Evolutionary conservation across 2,329 filamentous ascomycete species (phyloP), one percentile per base, ranked within the genome.

Genomic region (Scedosporium minutisporum): DNA sequence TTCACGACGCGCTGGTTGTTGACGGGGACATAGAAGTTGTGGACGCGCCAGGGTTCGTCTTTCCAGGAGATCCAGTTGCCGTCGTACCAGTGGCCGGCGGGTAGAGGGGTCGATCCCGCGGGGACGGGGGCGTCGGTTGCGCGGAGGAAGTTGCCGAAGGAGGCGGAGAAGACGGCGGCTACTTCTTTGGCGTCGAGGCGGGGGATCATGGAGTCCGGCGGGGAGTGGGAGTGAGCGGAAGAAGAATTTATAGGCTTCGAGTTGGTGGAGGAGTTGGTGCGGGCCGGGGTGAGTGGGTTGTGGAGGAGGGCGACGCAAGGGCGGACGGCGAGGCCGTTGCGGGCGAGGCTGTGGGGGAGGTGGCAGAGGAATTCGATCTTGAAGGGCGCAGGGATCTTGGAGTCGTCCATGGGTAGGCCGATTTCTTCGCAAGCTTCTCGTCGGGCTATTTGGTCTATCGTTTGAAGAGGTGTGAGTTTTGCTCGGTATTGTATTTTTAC

Each of bases 381-480:
- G 76, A 96, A 97, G 1, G 90, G 90, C 12, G 79, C 77, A 1
- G 91, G 90, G 33, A 96, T 81, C 64, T 84, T 83, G 63, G 72
- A 69, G 70, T 92, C 85, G 67, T 86, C 81, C 69, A 87, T 80
- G 1, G 93, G 90, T 2, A 97, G 85, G 1, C 93, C 93, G 66
- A 97, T 96, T 73, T 97, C 93, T 73, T 97, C 93, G 73, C 84
- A 89, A 1, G 93, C 93, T 79, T 97, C 93, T 66, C 93, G 86
- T 23, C 93, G 86, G 7, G 93, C 92, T 60, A 93, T 96, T 70
- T 93, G 83, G 74, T 91, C 91, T 75, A 16, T 7, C 5, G 25
- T 33, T 29, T 2, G 23, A n/a, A 21, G 51, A 21, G 51, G 25
- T 4, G 57, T 42, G 4, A 58, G 55, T 58, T n/a, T 58, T 14